Base-by-base conservation (phyloP, 371 early-diverging fungal genomes). In the Fennellomyces sp. region DNA sequence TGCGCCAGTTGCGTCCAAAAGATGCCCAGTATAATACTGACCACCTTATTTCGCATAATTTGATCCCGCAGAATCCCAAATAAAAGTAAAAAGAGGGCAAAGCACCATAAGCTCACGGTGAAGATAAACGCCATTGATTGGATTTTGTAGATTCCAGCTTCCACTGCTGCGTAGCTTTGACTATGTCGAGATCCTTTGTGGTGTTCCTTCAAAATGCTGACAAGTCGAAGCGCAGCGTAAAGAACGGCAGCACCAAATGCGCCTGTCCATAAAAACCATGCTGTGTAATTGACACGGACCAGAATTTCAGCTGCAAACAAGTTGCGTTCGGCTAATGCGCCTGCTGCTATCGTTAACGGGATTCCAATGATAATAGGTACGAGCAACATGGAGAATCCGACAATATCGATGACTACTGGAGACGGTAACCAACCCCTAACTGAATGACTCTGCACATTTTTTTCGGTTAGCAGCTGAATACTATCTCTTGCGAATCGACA, bases 401-500 rank as follows among this genome's bases (percentile, higher is more conserved):
- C 47, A 21, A 72, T 35, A 55, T 79, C 76, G 8, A 76, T 76
- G 17, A 68, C 8, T 26, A 28, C 30, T 6, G 80, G 69, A 3
- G 76, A 72, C 19, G 80, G 80, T 12, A 79, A 17, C 80, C 80
- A 79, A 25, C 72, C 74, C 7, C 60, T 70, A 8, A 74, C 19
- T 45, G 39, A 39, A 45, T 12, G 4, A 21, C 21, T 45, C n/a
- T 45, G n/a, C n/a, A n/a, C n/a, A n/a, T n/a, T n/a, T n/a, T n/a
- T 45, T 45, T 11, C 23, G 19, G 15, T 41, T n/a, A n/a, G n/a
- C n/a, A n/a, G 6, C 8, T 41, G 10, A 45, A 23, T 45, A 5
- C 23, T 45, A 45, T 23, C 23, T 27, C n/a, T 39, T 2, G n/a
- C n/a, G n/a, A 15, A 21, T 45, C 5, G 15, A 8, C 35, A 33